Conservation (phyloP, 306 rosid species). For the Cyclanthera cordifolia region DNA sequence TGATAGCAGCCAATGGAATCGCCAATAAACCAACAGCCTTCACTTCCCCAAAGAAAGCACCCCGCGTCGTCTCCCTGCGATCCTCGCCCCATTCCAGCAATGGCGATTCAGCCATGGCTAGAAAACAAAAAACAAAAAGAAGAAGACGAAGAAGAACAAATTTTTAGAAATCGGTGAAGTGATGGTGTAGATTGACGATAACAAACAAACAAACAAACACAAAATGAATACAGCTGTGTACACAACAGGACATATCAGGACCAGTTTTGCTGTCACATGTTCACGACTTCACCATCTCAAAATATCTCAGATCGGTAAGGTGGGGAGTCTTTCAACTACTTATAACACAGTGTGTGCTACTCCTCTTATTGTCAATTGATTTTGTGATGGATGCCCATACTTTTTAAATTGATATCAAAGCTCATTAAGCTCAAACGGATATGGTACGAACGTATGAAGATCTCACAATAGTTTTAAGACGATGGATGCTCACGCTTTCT, state of each 20-base stretch:
- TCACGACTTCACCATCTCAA: too few species aligned
- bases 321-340: too few species aligned
- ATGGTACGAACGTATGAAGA: too few species aligned
- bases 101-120: neutral
- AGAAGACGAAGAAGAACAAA: neutral
- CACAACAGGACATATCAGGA: neutral
- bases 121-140: neutral
- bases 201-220: neutral
- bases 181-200: neutral
- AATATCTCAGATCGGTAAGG: too few species aligned
- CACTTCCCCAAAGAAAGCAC: slow-evolving; percentile 20
- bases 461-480: too few species aligned
- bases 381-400: too few species aligned
- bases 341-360: too few species aligned
- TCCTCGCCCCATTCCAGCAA: neutral
- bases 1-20: slow-evolving; percentile 39
- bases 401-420: too few species aligned
- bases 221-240: neutral
- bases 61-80: slow-evolving; percentile 12
- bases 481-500: too few species aligned
- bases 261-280: neutral
- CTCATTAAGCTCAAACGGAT: too few species aligned
- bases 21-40: slow-evolving; percentile 29
- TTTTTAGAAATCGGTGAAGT: neutral
- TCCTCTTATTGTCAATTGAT: too few species aligned